Evolutionary conservation across 306 rosid species (phyloP).

Genomic region (Ormosia semicastrata): DNA sequence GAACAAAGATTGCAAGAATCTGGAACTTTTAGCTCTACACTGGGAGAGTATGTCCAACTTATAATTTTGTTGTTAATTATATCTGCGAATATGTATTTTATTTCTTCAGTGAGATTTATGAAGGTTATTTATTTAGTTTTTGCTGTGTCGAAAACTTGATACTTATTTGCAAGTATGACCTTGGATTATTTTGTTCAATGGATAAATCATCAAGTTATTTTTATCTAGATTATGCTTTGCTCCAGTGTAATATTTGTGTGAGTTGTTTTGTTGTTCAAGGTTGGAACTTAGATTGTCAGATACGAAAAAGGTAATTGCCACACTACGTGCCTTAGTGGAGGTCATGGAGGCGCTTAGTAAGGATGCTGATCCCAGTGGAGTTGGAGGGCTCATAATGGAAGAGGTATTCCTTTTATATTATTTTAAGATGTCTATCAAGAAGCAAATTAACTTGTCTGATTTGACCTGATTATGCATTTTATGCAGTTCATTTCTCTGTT

Average conservation of each 20-base stretch:
- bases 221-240: slow-evolving; percentile 3
- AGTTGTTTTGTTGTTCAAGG: slow-evolving; percentile 38
- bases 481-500: slow-evolving; percentile 8
- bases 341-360: slow-evolving; percentile 87
- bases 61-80: not conserved
- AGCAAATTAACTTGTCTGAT: not conserved
- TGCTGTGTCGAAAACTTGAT: not conserved
- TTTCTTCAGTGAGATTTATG: slow-evolving; percentile 10
- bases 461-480: not conserved
- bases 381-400: slow-evolving; percentile 77
- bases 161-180: slow-evolving; percentile 5
- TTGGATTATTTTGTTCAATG: not conserved
- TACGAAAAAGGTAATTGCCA: slow-evolving; percentile 76
- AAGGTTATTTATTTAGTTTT: not conserved
- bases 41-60: slow-evolving; percentile 73
- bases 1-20: slow-evolving; percentile 81
- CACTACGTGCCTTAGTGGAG: slow-evolving; percentile 81
- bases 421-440: slow-evolving; percentile 20
- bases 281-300: slow-evolving; percentile 53
- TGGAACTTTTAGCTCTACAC: slow-evolving; percentile 69
- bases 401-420: slow-evolving; percentile 60
- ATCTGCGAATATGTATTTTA: not conserved
- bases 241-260: slow-evolving; percentile 9
- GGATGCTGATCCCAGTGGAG: slow-evolving; percentile 80
- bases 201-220: slow-evolving; percentile 1